These are phyloP conservation scores for Cucumis cinereus DNA, from an alignment of 306 rosid genomes.

Conservation along the genomic window DNA sequence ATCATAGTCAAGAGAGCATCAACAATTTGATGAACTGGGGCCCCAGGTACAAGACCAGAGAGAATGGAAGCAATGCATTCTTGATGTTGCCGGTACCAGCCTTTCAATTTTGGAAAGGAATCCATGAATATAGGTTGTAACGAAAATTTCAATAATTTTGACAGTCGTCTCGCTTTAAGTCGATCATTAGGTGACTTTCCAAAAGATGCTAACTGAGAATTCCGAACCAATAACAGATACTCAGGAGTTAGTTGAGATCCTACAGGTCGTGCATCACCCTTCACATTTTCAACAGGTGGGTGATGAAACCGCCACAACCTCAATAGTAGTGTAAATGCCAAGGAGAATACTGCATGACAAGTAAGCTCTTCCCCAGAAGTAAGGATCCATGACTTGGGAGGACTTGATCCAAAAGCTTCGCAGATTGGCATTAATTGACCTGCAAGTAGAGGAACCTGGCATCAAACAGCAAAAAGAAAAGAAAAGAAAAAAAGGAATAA, in stretches of 20 bases:
- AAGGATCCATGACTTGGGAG: slow-evolving; percentile 44
- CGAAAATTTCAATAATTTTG: slow-evolving; percentile 36
- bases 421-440: slow-evolving; percentile 64
- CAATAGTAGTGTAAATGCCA: slow-evolving; percentile 73
- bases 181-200: slow-evolving; percentile 45
- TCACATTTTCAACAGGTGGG: slow-evolving; percentile 53
- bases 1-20: slow-evolving; percentile 64
- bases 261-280: slow-evolving; percentile 48
- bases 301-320: slow-evolving; percentile 82
- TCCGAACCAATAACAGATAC: slow-evolving; percentile 69
- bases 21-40: slow-evolving; percentile 59
- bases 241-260: slow-evolving; percentile 68
- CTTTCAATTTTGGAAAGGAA: slow-evolving; percentile 67
- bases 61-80: slow-evolving; percentile 71
- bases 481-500: slow-evolving; percentile 8
- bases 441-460: slow-evolving; percentile 82
- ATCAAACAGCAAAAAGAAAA: slow-evolving; percentile 16
- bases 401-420: slow-evolving; percentile 72
- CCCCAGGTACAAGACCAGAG: slow-evolving; percentile 55
- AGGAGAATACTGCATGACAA: slow-evolving; percentile 66
- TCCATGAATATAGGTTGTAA: slow-evolving; percentile 47
- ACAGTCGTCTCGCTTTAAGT: slow-evolving; percentile 35
- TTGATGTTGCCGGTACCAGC: slow-evolving; percentile 77
- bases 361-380: slow-evolving; percentile 62
- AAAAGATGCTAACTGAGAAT: slow-evolving; percentile 35